Conservation (phyloP, 306 rosid genomes). For the Cicer chorassanicum region DNA sequence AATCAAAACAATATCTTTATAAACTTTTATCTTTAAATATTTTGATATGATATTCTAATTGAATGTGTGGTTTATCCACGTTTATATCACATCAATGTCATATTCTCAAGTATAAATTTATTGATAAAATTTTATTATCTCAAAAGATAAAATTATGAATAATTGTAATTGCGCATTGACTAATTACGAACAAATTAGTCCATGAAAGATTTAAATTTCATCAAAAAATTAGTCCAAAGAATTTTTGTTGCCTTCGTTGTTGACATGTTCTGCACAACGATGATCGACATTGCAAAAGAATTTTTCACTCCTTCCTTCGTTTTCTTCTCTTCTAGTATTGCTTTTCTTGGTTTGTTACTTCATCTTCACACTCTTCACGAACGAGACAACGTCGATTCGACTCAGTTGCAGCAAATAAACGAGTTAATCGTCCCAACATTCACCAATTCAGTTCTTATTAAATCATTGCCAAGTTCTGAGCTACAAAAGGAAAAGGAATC, state of each 20-base stretch:
- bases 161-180: too few relatives aligned
- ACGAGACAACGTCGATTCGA: conserved; percentile 17
- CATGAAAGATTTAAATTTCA: too few relatives aligned
- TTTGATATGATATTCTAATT: too few relatives aligned
- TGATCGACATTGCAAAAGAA: conserved; percentile 59
- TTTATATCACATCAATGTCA: too few relatives aligned
- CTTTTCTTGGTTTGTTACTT: conserved; percentile 43
- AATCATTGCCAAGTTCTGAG: conserved; percentile 18
- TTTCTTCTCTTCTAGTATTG: conserved; percentile 48
- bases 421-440: conserved; percentile 46
- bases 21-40: too few relatives aligned
- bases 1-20: too few relatives aligned
- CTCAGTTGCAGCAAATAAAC: not conserved
- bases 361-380: conserved; percentile 54
- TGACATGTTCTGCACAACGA: conserved; percentile 61
- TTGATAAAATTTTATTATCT: too few relatives aligned
- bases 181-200: too few relatives aligned
- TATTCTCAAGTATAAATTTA: too few relatives aligned
- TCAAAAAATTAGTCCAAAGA: too few relatives aligned
- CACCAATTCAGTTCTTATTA: conserved; percentile 42
- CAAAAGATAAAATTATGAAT: too few relatives aligned
- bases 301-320: conserved; percentile 52
- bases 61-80: too few relatives aligned
- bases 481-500: conserved; percentile 3
- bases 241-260: conserved; percentile 52